Conservation (phyloP, 768 basidiomycete species). For the Tylopilus balloui region DNA sequence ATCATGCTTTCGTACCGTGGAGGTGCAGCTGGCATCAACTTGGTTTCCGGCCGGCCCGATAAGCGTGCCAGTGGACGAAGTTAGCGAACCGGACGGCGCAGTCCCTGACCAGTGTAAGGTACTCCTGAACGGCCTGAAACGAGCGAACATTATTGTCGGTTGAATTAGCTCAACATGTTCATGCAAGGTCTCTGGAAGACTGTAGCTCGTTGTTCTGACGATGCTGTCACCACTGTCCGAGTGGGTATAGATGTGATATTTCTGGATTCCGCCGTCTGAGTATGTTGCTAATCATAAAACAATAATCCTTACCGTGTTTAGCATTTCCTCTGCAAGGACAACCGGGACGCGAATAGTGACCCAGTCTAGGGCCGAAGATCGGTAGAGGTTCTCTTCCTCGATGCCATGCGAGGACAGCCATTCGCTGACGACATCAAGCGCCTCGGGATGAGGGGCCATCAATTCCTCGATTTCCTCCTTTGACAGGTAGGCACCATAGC, state of each 20-base stretch:
- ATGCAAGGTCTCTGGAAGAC: slow-evolving; percentile 55
- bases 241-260: slow-evolving; percentile 61
- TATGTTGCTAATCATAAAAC: background rate
- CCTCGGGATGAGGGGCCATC: slow-evolving; percentile 53
- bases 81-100: background rate
- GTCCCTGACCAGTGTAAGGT: slow-evolving; percentile 34
- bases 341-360: slow-evolving; percentile 56
- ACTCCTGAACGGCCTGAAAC: slow-evolving; percentile 40
- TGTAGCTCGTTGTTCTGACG: slow-evolving; percentile 66
- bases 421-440: slow-evolving; percentile 48
- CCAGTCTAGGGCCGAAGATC: slow-evolving; percentile 70
- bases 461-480: slow-evolving; percentile 62
- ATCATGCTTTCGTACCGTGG: slow-evolving; percentile 17
- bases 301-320: slow-evolving; percentile 51
- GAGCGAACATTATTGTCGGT: slow-evolving; percentile 66
- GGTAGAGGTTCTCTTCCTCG: slow-evolving; percentile 40
- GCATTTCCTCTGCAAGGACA: slow-evolving; percentile 58
- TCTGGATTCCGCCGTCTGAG: slow-evolving; percentile 33
- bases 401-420: slow-evolving; percentile 62
- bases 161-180: slow-evolving; percentile 64
- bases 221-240: slow-evolving; percentile 46
- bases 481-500: slow-evolving; percentile 55
- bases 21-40: slow-evolving; percentile 47
- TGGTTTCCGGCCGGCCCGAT: slow-evolving; percentile 32
- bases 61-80: slow-evolving; percentile 13